A percentile compares a stretch with the other conserved stretches of the same genome.
Conservation (phyloP, 257 asterid genomes). For the Solanum microdontum region DNA sequence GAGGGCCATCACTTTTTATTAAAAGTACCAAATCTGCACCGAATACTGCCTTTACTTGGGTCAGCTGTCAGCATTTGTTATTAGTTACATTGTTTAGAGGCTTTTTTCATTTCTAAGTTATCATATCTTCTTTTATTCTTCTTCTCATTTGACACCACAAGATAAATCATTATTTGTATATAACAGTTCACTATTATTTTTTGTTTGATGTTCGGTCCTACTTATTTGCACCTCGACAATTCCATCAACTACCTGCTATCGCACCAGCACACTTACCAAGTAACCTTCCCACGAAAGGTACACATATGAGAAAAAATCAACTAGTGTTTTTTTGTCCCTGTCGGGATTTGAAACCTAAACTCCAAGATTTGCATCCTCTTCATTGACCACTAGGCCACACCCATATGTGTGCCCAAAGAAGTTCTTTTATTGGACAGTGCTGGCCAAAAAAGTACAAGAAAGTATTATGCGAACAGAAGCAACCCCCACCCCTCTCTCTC, state of each 20-base stretch:
- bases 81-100: neutral
- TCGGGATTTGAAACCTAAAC: neutral
- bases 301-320: neutral
- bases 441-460: neutral
- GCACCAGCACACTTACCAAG: neutral
- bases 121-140: too few relatives aligned
- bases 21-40: neutral
- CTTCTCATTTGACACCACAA: neutral
- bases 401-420: neutral
- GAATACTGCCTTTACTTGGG: neutral
- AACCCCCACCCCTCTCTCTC: neutral
- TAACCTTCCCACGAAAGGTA: neutral
- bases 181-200: neutral
- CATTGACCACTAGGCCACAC: neutral
- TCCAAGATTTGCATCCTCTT: neutral
- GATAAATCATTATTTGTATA: neutral
- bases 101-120: neutral
- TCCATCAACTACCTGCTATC: neutral
- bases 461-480: neutral
- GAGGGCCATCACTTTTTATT: neutral
- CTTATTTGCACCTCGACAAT: neutral
- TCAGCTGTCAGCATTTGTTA: neutral
- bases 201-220: neutral
- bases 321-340: neutral
- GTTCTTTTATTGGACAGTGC: neutral